Conservation (phyloP, 73 alveolate species). For the Paramecium sexaurelia region DNA sequence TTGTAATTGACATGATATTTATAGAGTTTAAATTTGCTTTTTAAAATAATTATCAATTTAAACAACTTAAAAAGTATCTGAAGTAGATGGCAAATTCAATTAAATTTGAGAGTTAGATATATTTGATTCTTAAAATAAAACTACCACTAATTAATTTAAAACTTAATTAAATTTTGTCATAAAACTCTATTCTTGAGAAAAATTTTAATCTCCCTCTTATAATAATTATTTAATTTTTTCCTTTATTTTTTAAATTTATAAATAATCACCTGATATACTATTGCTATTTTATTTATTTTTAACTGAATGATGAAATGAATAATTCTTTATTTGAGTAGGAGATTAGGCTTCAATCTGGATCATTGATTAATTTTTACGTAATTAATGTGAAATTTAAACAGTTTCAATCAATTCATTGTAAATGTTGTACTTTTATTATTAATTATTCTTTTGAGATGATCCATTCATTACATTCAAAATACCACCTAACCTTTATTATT, state of each 20-base stretch:
- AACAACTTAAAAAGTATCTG: conserved; percentile 3
- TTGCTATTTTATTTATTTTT: conserved; percentile 39
- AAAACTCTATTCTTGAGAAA: neutral
- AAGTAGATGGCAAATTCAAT: neutral
- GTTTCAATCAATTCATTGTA: conserved; percentile 51
- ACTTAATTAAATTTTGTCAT: conserved; percentile 30
- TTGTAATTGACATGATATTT: neutral
- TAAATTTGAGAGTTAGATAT: neutral
- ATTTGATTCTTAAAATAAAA: neutral
- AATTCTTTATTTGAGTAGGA: conserved; percentile 30
- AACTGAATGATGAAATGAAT: conserved; percentile 27
- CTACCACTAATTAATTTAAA: neutral
- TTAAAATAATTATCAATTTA: conserved; percentile 39
- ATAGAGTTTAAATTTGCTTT: conserved; percentile 14
- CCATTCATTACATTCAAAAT: conserved; percentile 44
- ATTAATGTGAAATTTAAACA: conserved; percentile 10
- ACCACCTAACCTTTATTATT: neutral
- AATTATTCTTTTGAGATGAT: neutral
- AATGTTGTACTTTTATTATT: neutral
- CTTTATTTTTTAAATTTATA: neutral
- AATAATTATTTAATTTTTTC: conserved; percentile 27
- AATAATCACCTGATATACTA: conserved; percentile 31
- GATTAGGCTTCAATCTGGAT: conserved; percentile 1
- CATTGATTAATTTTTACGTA: conserved; percentile 49
- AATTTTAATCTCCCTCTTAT: conserved; percentile 38